phyloP scores from a whole-genome alignment of 164 flowering plant species.

The Vitis amurensis region DNA sequence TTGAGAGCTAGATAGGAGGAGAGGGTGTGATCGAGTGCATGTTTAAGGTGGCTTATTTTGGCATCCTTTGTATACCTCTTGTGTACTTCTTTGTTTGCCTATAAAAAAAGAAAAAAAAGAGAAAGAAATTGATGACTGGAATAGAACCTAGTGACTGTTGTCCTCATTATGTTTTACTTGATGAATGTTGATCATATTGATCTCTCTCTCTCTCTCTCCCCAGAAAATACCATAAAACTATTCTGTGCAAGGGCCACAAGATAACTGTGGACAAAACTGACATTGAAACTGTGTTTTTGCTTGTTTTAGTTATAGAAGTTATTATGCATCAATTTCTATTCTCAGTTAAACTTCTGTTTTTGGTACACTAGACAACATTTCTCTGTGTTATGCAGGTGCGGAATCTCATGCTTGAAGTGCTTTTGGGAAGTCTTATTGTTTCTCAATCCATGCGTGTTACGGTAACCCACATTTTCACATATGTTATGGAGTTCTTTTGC shows the following conservation, averaged over 20 bases:
- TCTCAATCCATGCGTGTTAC: conserved; percentile 57
- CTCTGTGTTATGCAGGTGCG: conserved; percentile 48
- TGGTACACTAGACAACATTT: too few species aligned
- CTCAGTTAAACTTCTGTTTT: too few species aligned
- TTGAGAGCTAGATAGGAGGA: too few species aligned
- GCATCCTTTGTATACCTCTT: too few species aligned
- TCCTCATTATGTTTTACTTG: not conserved
- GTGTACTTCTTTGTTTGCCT: too few species aligned
- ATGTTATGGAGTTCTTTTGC: not conserved
- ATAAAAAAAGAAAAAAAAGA: too few species aligned
- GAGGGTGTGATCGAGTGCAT: too few species aligned
- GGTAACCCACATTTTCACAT: conserved; percentile 35
- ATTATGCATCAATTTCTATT: not conserved
- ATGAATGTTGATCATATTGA: not conserved
- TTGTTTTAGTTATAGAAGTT: not conserved
- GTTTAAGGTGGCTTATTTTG: too few species aligned
- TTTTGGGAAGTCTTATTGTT: conserved; percentile 63
- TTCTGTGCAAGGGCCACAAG: not conserved
- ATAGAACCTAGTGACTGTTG: not conserved
- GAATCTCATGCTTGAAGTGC: conserved; percentile 80
- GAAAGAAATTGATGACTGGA: too few species aligned
- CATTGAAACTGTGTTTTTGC: not conserved
- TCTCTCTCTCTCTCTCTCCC: not conserved
- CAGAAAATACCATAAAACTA: not conserved
- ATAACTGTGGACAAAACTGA: not conserved